These are phyloP conservation scores for Sugiyamaella xylanicola DNA, from an alignment of 1,139 yeast species.

Conservation along the genomic window DNA sequence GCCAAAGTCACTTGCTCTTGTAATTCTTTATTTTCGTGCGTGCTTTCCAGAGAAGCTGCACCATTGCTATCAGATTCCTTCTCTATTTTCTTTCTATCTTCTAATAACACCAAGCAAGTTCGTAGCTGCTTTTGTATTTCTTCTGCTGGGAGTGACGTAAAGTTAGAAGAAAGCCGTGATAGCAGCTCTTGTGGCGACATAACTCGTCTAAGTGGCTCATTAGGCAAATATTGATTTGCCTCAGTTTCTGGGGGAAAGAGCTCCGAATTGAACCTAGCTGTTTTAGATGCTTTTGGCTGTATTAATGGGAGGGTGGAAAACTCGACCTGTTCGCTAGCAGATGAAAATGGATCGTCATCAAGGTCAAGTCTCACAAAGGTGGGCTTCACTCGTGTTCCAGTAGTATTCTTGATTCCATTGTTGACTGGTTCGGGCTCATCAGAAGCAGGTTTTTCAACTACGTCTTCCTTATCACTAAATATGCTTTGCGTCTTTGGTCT, in stretches of 20 bases:
- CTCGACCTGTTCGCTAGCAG: constrained; percentile 15
- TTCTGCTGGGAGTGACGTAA: neutral
- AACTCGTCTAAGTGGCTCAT: too few species aligned
- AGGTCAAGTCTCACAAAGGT: neutral
- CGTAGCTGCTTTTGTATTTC: constrained; percentile 8
- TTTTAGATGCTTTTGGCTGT: neutral
- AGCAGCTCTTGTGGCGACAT: neutral
- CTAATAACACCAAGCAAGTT: neutral
- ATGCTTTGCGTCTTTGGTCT: too few species aligned
- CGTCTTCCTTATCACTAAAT: too few species aligned
- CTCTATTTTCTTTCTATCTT: too few species aligned
- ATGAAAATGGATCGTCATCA: constrained; percentile 16
- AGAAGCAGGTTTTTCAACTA: neutral
- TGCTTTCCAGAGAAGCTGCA: too few species aligned
- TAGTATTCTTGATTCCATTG: too few species aligned
- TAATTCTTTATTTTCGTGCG: neutral
- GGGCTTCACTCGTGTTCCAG: neutral
- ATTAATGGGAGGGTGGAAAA: constrained; percentile 7
- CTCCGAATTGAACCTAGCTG: neutral
- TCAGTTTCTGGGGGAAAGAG: neutral
- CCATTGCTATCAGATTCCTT: too few species aligned
- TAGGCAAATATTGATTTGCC: too few species aligned
- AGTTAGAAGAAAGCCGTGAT: neutral
- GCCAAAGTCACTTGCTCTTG: neutral
- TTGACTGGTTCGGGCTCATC: neutral